Evolutionary conservation across 768 basidiomycete genomes (phyloP).

Genomic region (Saitozyma sp.): DNA sequence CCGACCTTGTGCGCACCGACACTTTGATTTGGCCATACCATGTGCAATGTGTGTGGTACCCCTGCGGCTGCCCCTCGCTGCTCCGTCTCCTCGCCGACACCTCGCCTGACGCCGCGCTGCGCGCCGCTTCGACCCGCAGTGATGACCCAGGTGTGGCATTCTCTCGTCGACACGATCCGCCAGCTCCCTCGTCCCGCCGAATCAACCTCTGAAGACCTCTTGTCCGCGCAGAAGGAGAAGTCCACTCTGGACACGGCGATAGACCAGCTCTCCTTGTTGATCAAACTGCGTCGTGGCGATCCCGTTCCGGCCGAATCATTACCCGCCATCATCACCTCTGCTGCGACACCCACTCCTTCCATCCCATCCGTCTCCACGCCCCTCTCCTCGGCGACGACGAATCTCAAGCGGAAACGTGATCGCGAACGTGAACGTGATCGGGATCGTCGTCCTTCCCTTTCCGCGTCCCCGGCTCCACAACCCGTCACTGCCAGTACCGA

Average conservation of each 20-base stretch:
- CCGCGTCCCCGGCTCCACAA: constrained; percentile 1
- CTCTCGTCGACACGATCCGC: constrained; percentile 39
- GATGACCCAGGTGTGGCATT: constrained; percentile 37
- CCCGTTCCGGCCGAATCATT: background rate
- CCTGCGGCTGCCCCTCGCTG: too few species aligned
- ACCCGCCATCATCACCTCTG: background rate
- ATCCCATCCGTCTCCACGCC: background rate
- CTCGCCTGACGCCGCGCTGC: too few species aligned
- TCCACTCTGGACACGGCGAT: constrained; percentile 30
- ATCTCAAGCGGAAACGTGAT: constrained; percentile 19
- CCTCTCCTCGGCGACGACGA: background rate
- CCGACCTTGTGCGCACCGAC: too few species aligned
- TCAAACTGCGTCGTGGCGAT: constrained; percentile 23
- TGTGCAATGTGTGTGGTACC: too few species aligned
- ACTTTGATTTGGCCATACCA: too few species aligned
- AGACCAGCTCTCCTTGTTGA: constrained; percentile 32
- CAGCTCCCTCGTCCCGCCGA: constrained; percentile 17
- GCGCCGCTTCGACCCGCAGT: constrained; percentile 8
- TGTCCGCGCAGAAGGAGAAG: constrained; percentile 17
- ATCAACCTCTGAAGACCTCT: constrained; percentile 13
- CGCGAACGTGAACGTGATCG: background rate
- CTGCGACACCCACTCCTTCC: background rate
- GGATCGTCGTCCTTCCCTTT: background rate
- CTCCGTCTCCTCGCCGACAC: too few species aligned
- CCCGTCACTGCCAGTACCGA: background rate